These are phyloP conservation scores for Monosporozyma siamensis DNA, from an alignment of 805 yeast genomes.

Conservation along the genomic window DNA sequence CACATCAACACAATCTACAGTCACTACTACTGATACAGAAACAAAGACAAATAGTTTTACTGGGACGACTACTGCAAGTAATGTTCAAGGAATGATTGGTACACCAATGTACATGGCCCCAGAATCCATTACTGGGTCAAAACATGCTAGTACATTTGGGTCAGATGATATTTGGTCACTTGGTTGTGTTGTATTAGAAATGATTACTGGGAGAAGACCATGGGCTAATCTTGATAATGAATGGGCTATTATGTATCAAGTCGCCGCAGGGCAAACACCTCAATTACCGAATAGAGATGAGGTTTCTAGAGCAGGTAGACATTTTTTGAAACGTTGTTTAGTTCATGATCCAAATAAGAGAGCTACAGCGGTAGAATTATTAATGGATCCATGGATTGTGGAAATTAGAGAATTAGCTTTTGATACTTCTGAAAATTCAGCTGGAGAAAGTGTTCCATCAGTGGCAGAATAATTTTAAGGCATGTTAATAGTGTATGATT, in stretches of 20 bases:
- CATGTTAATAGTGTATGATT: too few species aligned
- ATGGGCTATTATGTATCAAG: slow-evolving; percentile 97
- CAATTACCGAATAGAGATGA: slow-evolving; percentile 74
- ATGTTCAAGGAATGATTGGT: slow-evolving; percentile 46
- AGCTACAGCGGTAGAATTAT: slow-evolving; percentile 73
- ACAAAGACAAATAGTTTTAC: neutral
- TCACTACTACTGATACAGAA: neutral
- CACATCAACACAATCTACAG: neutral
- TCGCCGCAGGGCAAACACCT: slow-evolving; percentile 91
- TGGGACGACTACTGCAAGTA: neutral
- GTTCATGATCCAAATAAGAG: slow-evolving; percentile 76
- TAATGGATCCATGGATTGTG: slow-evolving; percentile 85
- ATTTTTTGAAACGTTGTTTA: slow-evolving; percentile 66
- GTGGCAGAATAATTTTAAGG: neutral
- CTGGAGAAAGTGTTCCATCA: neutral
- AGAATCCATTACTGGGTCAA: slow-evolving; percentile 79
- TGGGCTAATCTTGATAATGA: slow-evolving; percentile 98
- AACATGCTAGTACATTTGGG: slow-evolving; percentile 32
- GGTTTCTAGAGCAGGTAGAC: slow-evolving; percentile 67
- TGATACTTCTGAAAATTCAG: slow-evolving; percentile 19
- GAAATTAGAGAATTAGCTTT: slow-evolving; percentile 64
- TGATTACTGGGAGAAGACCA: slow-evolving; percentile 94
- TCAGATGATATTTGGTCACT: slow-evolving; percentile 85
- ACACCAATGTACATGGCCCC: slow-evolving; percentile 99
- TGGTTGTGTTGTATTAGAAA: slow-evolving; percentile 92